A percentile compares a stretch with the other conserved stretches of the same genome.
Evolutionary conservation across 768 basidiomycete species (phyloP).

Genomic region (Rhizopogon vesiculosus): DNA sequence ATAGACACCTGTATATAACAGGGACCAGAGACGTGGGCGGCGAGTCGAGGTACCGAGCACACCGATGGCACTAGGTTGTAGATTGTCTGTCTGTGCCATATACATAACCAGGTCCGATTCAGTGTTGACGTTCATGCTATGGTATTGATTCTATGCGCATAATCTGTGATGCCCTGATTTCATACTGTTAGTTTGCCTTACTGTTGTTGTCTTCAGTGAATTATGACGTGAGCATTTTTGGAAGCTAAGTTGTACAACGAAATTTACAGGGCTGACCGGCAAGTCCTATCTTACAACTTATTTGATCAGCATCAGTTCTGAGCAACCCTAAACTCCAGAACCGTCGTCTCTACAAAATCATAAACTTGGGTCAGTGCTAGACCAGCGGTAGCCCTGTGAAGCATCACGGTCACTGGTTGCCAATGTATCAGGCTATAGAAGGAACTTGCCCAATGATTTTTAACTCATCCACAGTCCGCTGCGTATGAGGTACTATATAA

Average conservation of each 20-base stretch:
- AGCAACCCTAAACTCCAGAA: not conserved
- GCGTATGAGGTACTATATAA: no score
- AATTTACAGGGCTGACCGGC: not conserved
- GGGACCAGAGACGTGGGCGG: slow-evolving; percentile 27
- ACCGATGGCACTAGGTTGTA: slow-evolving; percentile 11
- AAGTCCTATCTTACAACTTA: not conserved
- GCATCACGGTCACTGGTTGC: not conserved
- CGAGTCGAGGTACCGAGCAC: slow-evolving; percentile 27
- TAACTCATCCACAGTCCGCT: not conserved
- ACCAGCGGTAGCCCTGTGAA: slow-evolving; percentile 13
- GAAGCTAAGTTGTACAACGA: no score
- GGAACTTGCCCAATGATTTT: not conserved
- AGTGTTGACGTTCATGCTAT: no score
- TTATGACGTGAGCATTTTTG: no score
- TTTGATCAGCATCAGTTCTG: not conserved
- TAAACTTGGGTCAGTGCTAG: slow-evolving; percentile 20
- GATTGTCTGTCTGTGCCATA: not conserved
- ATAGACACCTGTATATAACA: no score
- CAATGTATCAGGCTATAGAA: not conserved
- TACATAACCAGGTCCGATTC: not conserved
- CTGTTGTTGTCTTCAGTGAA: not conserved
- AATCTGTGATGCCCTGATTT: not conserved
- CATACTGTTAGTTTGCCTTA: not conserved
- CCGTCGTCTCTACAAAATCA: slow-evolving; percentile 21
- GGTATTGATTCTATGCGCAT: not conserved